Base-by-base conservation (phyloP, 805 yeast species). In the Ogataea corticis region DNA sequence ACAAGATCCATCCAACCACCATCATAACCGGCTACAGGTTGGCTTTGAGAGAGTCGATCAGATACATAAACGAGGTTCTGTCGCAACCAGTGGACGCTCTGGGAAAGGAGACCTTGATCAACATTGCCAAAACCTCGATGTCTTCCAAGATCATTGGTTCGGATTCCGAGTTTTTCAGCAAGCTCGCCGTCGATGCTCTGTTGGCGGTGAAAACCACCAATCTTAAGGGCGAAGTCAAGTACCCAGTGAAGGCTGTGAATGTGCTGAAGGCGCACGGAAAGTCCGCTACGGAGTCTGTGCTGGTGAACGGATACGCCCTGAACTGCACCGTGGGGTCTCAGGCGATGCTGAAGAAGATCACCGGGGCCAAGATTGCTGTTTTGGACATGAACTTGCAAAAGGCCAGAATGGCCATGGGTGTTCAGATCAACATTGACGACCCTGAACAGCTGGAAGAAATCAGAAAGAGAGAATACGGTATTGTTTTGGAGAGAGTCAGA, bases 401-500 rank as follows among this genome's bases (percentile, higher is more conserved):
- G 67, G 94, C 96, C 2, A 82, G 91, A 64, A 89, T 94, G 97
- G 97, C 97, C 33, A 82, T 94, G 82, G 99, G 99, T 44, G 98
- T 94, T 42, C 96, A 90, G 67, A 87, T 94, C 67, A 91, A 91
- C 64, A 89, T 94, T 62, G 96, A 88, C 58, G 97, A 94, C 66
- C 99, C 99, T 33, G 97, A 94, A 58, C 68, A 65, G 47, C 78
- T 94, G 57, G 99, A 94, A 72, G 87, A 87, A 58, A 88, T 90
- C 56, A 78, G 97, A 61, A 82, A 87, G 65, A 80, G 96, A 59
- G 97, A 90, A 71, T 82, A 83, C 59, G 96, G 88, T 34, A 87
- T 90, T 51, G 79, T 89, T 25, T 70, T 87, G 50, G 97, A 90
- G 66, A 82, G 90, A 67, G 83, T 90, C 56, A 76, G 79, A 52